Base-by-base conservation (phyloP, 2,329 filamentous ascomycete genomes). In the Lachnellula willkommii region DNA sequence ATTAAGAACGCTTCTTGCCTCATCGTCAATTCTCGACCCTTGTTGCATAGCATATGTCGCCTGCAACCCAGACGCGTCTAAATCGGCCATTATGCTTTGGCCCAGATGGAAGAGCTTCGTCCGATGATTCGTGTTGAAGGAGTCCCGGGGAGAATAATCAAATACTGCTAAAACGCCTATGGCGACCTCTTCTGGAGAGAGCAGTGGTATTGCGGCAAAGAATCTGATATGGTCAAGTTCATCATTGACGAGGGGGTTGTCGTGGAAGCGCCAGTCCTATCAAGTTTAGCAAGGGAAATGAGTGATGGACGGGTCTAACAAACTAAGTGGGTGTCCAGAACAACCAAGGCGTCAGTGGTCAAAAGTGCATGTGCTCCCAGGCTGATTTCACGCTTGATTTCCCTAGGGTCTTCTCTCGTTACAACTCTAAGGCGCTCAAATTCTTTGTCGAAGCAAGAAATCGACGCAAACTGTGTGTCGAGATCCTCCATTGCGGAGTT, bases 301-400 rank as follows among this genome's bases (percentile, higher is more conserved):
- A 11, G 28, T 12, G 7, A 35, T 1, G 15, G 26, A 40, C 39
- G 28, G 11, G 9, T 12, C 12, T 11, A 15, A 63, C 65, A 55
- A 57, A 72, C 71, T 63, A 68, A 61, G 37, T 53, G 28, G 5
- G 69, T 66, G 61, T 74, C 71, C 2, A 69, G 54, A 26, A 73
- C 52, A 2, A 72, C 63, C 45, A 74, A 57, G 1, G 66, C 62
- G 40, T 73, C 69, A 14, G 59, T 62, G 1, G 65, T 63, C 39
- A 71, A 56, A n/a, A 74, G 59, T 20, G 67, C 68, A 60, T 74
- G 72, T 8, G 71, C 71, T 14, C 67, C 69, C 48, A 74, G 64
- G 47, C 71, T 73, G 20, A 57, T 59, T 4, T 55, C 48, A 8
- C 72, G 63, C 36, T 62, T 56, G 24, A 72, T 32, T 9, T 32